phyloP scores from a whole-genome alignment of 345 rosid genomes.

The Ricinus communis region DNA sequence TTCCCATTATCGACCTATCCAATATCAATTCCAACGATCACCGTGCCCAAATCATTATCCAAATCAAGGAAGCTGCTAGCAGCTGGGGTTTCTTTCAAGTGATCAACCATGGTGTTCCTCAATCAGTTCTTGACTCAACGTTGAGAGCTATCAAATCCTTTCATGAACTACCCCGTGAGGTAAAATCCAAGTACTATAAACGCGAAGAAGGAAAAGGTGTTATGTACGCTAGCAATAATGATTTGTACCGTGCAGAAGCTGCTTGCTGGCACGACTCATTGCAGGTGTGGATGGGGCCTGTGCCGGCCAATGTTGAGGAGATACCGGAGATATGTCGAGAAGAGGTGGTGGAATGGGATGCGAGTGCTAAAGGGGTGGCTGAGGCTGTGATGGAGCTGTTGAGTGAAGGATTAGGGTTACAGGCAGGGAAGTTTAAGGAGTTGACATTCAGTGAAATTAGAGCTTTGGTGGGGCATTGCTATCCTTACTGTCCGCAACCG shows the following conservation, averaged over 20 bases:
- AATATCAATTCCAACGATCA: neutral
- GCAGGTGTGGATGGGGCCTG: constrained; percentile 32
- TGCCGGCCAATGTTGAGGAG: constrained; percentile 16
- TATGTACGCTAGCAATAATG: constrained; percentile 34
- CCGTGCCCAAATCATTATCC: constrained; percentile 7
- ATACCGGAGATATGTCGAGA: constrained; percentile 30
- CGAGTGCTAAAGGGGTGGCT: constrained; percentile 22
- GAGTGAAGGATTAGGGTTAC: constrained; percentile 38
- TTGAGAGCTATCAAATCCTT: constrained; percentile 28
- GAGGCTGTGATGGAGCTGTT: constrained; percentile 44
- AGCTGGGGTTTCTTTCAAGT: constrained; percentile 42
- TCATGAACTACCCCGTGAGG: constrained; percentile 33
- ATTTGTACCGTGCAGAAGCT: constrained; percentile 29
- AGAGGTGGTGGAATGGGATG: constrained; percentile 36
- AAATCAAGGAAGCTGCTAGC: constrained; percentile 24
- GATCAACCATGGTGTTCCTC: constrained; percentile 35
- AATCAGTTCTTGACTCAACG: constrained; percentile 16
- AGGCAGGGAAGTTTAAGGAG: constrained; percentile 32
- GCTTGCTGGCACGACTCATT: constrained; percentile 40
- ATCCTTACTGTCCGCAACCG: constrained; percentile 42
- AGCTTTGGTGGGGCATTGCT: constrained; percentile 24
- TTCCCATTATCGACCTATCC: constrained; percentile 29
- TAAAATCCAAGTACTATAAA: constrained; percentile 31
- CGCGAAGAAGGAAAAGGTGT: constrained; percentile 22
- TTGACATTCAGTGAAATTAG: constrained; percentile 19